Evolutionary conservation across 345 rosid genomes (phyloP), one percentile per base, ranked within the genome.

Genomic region (Ailanthus altissimus): DNA sequence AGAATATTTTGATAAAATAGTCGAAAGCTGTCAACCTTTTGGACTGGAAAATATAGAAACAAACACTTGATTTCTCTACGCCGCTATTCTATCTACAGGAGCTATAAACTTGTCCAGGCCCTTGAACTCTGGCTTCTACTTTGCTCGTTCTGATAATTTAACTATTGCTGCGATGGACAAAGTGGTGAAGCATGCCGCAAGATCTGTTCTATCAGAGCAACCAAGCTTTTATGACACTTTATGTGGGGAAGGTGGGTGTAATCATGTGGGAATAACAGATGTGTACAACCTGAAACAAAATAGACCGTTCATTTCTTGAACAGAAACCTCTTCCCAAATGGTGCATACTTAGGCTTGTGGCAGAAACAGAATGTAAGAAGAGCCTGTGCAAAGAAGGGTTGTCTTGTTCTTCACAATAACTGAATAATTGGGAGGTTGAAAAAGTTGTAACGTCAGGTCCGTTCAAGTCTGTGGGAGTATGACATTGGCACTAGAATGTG

Each of bases 181-280:
- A 87, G 97, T 95, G 59, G 99, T 95, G 54, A 87, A 88, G 79
- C 99, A 95, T 20, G 98, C 97, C 64, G 88, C 93, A 43, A 84
- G 76, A 23, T 93, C 99, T 2, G 83, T 87, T 72, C 73, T 93
- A 32, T 93, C 98, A 0, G 99, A 93, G 84, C 98, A 95, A 83
- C 97, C 99, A 47, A 92, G 99, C 86, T 92, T 95, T 81, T 95
- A 95, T 25, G 99, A 92, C 78, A 87, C 88, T 5, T 76, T 95
- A 83, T 93, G 99, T 57, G 99, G 98, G 61, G 94, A 87, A 86
- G 93, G 89, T 16, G 99, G 99, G 46, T 63, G 75, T 49, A 67
- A 85, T 72, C 89, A 96, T 0, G 13, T 84, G 90, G 96, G 68
- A 80, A 90, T 50, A 79, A 90, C 77, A 80, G 28, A 74, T 93